Conservation (phyloP, 163 green algal genomes). For the Coccomyxa subellipsoidea region DNA sequence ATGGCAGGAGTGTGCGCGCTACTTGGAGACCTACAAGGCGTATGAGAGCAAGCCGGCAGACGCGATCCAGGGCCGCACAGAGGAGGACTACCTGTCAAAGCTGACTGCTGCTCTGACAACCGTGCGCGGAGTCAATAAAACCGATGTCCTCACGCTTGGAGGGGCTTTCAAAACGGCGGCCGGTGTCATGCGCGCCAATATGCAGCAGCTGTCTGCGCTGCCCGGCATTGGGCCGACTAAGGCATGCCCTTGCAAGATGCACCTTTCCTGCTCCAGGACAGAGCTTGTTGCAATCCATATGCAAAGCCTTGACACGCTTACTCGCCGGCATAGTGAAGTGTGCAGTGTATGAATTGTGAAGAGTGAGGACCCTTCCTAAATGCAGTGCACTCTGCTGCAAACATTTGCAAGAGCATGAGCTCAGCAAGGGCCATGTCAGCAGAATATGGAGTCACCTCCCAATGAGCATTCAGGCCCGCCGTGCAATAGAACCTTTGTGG, state of each 20-base stretch:
- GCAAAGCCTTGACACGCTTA: background rate
- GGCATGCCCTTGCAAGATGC: slow-evolving; percentile 29
- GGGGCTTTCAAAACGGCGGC: slow-evolving; percentile 36
- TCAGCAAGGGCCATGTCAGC: background rate
- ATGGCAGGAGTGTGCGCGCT: slow-evolving; percentile 82
- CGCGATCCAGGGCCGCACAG: slow-evolving; percentile 53
- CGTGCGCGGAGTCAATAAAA: slow-evolving; percentile 89
- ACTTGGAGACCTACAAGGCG: slow-evolving; percentile 92
- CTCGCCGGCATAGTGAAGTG: background rate
- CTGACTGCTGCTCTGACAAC: slow-evolving; percentile 70
- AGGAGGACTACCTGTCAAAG: slow-evolving; percentile 72
- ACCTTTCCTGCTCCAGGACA: background rate
- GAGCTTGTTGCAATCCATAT: no score
- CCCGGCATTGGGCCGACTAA: slow-evolving; percentile 86
- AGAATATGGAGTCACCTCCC: background rate
- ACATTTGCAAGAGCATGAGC: background rate
- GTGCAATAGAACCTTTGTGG: no score
- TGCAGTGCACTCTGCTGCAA: no score
- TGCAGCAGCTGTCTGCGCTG: slow-evolving; percentile 61
- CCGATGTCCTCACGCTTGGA: slow-evolving; percentile 75
- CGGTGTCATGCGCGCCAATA: slow-evolving; percentile 29
- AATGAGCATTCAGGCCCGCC: no score
- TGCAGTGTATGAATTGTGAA: no score
- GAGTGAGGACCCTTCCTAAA: no score
- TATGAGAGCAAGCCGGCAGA: slow-evolving; percentile 91